These are phyloP conservation scores for Rhodotorula sphaerocarpa DNA, from an alignment of 768 basidiomycete genomes.

Conservation along the genomic window DNA sequence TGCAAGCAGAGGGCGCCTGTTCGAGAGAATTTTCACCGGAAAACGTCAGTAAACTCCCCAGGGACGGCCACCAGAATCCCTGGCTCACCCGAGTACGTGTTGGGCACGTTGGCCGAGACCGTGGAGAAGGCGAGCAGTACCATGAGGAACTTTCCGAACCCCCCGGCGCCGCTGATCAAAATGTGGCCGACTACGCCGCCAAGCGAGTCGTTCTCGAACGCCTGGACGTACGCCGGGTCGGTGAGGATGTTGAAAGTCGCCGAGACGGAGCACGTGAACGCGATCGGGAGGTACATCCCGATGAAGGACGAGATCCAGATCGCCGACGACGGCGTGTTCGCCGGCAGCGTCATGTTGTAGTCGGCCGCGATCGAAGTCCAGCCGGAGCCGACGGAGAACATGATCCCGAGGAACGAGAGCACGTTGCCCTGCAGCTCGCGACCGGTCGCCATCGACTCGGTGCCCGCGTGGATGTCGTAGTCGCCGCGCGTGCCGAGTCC, in stretches of 20 bases:
- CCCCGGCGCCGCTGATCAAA: conserved; percentile 36
- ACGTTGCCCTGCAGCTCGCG: conserved; percentile 49
- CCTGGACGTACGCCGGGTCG: conserved; percentile 44
- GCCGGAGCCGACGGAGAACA: conserved; percentile 39
- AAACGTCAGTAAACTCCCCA: no score
- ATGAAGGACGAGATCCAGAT: conserved; percentile 41
- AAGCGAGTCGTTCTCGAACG: conserved; percentile 47
- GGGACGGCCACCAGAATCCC: conserved; percentile 23
- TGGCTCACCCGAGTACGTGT: conserved; percentile 41
- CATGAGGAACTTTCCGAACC: conserved; percentile 49
- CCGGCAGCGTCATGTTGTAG: conserved; percentile 49
- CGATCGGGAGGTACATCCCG: conserved; percentile 42
- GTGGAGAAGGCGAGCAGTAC: conserved; percentile 46
- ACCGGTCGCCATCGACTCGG: conserved; percentile 48
- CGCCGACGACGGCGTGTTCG: conserved; percentile 38
- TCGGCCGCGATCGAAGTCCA: conserved; percentile 46
- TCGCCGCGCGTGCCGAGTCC: conserved; percentile 51
- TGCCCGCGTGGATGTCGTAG: conserved; percentile 49
- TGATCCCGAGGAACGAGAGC: conserved; percentile 50
- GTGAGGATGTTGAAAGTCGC: conserved; percentile 34
- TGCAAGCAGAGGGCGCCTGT: conserved; percentile 28
- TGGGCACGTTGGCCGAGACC: conserved; percentile 45
- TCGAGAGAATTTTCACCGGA: neutral
- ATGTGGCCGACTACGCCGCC: conserved; percentile 50
- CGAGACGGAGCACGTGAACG: conserved; percentile 13